A percentile compares a stretch with the other conserved stretches of the same genome.
phyloP scores from a whole-genome alignment of 805 yeast species.

The Ogataea siamensis region DNA sequence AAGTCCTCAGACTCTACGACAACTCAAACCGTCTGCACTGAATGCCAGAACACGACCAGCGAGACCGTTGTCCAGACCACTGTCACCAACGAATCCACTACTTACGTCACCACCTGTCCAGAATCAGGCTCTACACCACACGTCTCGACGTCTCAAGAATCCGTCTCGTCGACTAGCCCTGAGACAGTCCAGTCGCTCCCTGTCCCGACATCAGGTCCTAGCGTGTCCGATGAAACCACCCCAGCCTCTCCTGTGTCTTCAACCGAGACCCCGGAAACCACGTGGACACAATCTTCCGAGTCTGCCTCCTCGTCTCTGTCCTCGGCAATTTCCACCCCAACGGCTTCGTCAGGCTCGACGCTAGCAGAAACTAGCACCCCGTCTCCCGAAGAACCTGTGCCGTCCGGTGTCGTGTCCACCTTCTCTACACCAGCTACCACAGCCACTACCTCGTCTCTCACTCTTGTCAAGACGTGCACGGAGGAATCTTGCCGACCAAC shows the following conservation, averaged over 20 bases:
- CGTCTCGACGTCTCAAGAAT: too few species aligned
- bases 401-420: too few species aligned
- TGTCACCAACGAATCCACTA: not conserved
- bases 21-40: constrained; percentile 5
- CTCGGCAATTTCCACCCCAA: not conserved
- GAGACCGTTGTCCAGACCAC: constrained; percentile 2
- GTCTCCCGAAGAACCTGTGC: too few species aligned
- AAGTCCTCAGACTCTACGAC: not conserved
- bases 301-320: not conserved
- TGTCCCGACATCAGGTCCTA: too few species aligned
- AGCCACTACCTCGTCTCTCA: constrained; percentile 1
- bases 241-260: too few species aligned
- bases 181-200: too few species aligned
- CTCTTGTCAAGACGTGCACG: not conserved
- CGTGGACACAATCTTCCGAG: constrained; percentile 2
- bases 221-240: too few species aligned
- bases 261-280: too few species aligned
- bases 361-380: not conserved
- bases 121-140: too few species aligned
- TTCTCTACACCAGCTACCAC: not conserved
- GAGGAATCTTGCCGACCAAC: not conserved
- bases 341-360: constrained; percentile 1
- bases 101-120: constrained; percentile 6
- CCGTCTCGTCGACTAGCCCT: too few species aligned
- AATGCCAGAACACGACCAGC: not conserved